These are phyloP conservation scores for Colletotrichum sp. DNA, from an alignment of 2,329 filamentous ascomycete species.

Conservation along the genomic window DNA sequence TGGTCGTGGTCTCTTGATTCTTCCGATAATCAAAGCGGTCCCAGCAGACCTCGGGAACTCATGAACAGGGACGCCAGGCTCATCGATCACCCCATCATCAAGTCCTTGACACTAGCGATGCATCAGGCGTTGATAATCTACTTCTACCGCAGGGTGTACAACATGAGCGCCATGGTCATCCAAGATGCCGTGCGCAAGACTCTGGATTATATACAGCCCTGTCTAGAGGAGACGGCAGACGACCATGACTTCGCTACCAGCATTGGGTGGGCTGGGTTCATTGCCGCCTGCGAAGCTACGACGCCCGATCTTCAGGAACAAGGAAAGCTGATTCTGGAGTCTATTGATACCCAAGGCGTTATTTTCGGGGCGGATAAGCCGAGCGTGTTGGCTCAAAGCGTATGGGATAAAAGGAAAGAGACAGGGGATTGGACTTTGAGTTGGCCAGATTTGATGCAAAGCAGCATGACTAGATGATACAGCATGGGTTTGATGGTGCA, in stretches of 20 bases:
- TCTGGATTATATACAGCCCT: slow-evolving; percentile 38
- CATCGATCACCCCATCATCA: slow-evolving; percentile 23
- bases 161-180: slow-evolving; percentile 42
- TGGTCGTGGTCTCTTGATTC: slow-evolving; percentile 30
- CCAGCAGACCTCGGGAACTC: background rate
- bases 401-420: slow-evolving; percentile 31
- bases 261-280: slow-evolving; percentile 47
- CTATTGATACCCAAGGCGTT: slow-evolving; percentile 31
- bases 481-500: background rate
- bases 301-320: slow-evolving; percentile 36
- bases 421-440: slow-evolving; percentile 34
- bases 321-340: slow-evolving; percentile 24
- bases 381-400: slow-evolving; percentile 28
- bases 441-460: slow-evolving; percentile 27
- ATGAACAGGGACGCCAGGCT: background rate
- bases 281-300: slow-evolving; percentile 46
- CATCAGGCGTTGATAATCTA: slow-evolving; percentile 48
- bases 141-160: slow-evolving; percentile 48
- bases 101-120: slow-evolving; percentile 40
- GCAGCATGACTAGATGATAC: background rate
- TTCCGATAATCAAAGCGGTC: slow-evolving; percentile 6
- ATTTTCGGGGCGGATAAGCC: slow-evolving; percentile 29
- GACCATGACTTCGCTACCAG: slow-evolving; percentile 41
- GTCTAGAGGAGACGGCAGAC: slow-evolving; percentile 33
- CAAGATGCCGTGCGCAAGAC: slow-evolving; percentile 41